Evolutionary conservation across 148 eudicot species (phyloP), one percentile per base, ranked within the genome.

Genomic region (Dysphania ambrosioides): DNA sequence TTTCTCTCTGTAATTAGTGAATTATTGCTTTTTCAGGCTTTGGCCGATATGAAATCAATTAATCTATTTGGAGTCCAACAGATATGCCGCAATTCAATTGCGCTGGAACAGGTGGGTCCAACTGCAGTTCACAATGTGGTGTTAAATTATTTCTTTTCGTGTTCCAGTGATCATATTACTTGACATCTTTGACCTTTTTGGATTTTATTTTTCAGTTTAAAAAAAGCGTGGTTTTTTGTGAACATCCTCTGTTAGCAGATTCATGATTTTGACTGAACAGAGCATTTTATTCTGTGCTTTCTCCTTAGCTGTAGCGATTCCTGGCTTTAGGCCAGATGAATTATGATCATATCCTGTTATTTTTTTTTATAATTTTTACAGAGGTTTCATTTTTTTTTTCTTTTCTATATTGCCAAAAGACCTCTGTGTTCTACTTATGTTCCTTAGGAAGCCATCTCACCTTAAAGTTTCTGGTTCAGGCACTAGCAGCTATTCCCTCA

Each of bases 51-150:
- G 86, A 92, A 84, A 79, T 87, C 88, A 72, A 84, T 96, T 79
- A 96, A 96, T 75, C 97, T 96, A 73, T 90, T 96, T 80, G 99
- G 99, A 47, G 97, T 96, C 85, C 99, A 96, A n/a, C n/a, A n/a
- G n/a, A n/a, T n/a, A n/a, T n/a, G n/a, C n/a, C n/a, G n/a, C n/a
- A n/a, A n/a, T n/a, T n/a, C n/a, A n/a, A n/a, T n/a, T n/a, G n/a
- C n/a, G n/a, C n/a, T n/a, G 81, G 99, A 96, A 81, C 99, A 92
- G 97, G 99, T 92, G 53, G 44, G 77, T 82, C 62, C 26, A 60
- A 71, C 59, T 72, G 53, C 34, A 49, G 26, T 74, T 59, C 24
- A 23, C 58, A 15, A 42, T 62, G 23, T 65, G 18, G 36, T 77
- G 29, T 66, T 27, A 0, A 21, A 11, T 40, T 73, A 4, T 11